Evolutionary conservation across 805 yeast genomes (phyloP).

Genomic region (Ogataea populi-albae): DNA sequence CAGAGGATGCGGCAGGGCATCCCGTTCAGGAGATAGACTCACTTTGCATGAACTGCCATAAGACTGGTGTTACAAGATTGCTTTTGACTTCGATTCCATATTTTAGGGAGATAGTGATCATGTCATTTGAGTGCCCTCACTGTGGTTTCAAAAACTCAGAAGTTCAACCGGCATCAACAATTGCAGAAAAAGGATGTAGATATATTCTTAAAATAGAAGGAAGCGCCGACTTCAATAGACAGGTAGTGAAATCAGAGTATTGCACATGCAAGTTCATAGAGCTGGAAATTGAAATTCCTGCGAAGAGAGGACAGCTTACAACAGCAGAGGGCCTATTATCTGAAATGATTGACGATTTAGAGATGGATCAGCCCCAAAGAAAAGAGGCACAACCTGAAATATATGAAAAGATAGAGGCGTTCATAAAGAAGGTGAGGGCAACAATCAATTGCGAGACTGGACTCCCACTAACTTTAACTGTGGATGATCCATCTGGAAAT

Average conservation of each 20-base stretch:
- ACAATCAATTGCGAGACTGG: conserved; percentile 65
- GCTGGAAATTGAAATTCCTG: conserved; percentile 91
- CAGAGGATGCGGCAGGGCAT: conserved; percentile 80
- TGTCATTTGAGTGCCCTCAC: conserved; percentile 96
- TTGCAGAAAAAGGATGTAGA: conserved; percentile 83
- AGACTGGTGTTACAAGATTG: conserved; percentile 80
- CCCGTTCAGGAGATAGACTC: conserved; percentile 96
- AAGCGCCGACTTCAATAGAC: conserved; percentile 77
- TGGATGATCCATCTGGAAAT: conserved; percentile 96
- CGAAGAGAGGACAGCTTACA: conserved; percentile 89
- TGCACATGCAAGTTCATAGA: conserved; percentile 79
- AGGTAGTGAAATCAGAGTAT: conserved; percentile 86
- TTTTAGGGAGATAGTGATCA: conserved; percentile 84
- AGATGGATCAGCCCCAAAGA: conserved; percentile 78
- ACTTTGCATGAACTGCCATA: conserved; percentile 91
- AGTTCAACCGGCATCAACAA: conserved; percentile 91
- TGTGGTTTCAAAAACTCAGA: conserved; percentile 90
- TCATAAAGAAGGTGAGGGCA: conserved; percentile 57
- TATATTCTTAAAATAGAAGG: conserved; percentile 67
- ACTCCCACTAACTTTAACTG: conserved; percentile 70
- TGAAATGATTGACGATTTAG: conserved; percentile 81
- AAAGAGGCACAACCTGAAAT: conserved; percentile 70
- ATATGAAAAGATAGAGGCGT: conserved; percentile 69
- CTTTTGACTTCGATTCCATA: conserved; percentile 86
- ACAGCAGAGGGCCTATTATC: conserved; percentile 84